Evolutionary conservation across 1,139 yeast species (phyloP).

Genomic region (Hyphopichia burtonii): DNA sequence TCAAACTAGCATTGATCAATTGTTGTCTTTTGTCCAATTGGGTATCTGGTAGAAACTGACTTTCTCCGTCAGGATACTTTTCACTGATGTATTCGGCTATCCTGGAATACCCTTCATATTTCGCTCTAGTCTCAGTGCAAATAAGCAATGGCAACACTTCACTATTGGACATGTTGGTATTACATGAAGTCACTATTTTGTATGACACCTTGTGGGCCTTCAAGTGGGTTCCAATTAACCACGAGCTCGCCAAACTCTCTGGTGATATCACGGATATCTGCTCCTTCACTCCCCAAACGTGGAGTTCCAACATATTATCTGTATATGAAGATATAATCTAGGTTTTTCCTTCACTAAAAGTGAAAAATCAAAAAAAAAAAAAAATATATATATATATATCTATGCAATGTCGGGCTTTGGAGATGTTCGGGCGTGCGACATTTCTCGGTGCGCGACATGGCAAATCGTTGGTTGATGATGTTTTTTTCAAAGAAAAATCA

Average conservation of each 20-base stretch:
- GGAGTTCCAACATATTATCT: constrained; percentile 40
- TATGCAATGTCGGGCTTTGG: no score
- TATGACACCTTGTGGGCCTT: constrained; percentile 13
- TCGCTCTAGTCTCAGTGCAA: constrained; percentile 8
- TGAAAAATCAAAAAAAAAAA: not conserved
- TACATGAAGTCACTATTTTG: constrained; percentile 52
- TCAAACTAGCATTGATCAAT: constrained; percentile 24
- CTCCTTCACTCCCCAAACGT: constrained; percentile 54
- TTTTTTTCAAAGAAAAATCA: not conserved
- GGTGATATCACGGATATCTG: constrained; percentile 40
- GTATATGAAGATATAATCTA: no score
- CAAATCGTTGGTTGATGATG: not conserved
- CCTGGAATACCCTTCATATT: constrained; percentile 47
- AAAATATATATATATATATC: no score
- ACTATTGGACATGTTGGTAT: constrained; percentile 54
- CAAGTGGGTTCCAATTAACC: constrained; percentile 24
- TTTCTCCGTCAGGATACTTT: constrained; percentile 22
- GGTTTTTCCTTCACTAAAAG: no score
- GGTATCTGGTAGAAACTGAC: constrained; percentile 1
- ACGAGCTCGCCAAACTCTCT: constrained; percentile 35
- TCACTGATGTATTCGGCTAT: constrained; percentile 33
- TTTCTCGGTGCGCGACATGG: no score
- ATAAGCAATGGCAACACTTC: constrained; percentile 58
- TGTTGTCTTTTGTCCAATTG: constrained; percentile 12
- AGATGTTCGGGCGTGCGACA: no score